Evolutionary conservation across 108 stramenopile genomes (phyloP), one percentile per base, ranked within the genome.

Genomic region (Cyclotella baltica): DNA sequence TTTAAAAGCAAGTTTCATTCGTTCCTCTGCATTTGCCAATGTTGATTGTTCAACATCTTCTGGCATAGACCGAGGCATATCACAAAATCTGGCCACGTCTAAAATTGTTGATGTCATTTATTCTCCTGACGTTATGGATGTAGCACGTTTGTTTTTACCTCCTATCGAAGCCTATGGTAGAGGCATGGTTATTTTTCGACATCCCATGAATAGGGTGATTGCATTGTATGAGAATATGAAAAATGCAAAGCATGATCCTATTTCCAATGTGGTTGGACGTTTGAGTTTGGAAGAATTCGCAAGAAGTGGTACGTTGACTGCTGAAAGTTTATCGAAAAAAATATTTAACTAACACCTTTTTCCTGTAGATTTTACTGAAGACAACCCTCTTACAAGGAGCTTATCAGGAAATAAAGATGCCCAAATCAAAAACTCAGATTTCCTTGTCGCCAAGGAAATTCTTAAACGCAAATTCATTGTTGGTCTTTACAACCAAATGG

Each of bases 391-490:
- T 2, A 83, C 81, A 3, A 50, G 81, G 31, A 63, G 52, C n/a
- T 53, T 86, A 13, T 67, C 75, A 2, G 62, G 70, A 23, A 70
- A 76, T 36, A 37, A 46, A 18, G 22, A 58, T 35, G 23, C 53
- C 28, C 22, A 53, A 9, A 53, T 85, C 0, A 37, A 33, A 58
- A 37, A 50, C 15, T 31, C 62, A 13, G 75, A 85, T 64, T 5
- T 77, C 33, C 52, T 70, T 4, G 29, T 72, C 30, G 84, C 84
- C n/a, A 85, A 85, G 36, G 75, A 81, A 67, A 62, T 85, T 23
- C 75, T 85, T 25, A 70, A 76, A 36, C 75, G 80, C 3, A 85
- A 85, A 75, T 81, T 85, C 36, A 66, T 85, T 19, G 75, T 85
- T 0, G 80, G 80, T 16, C 13, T 85, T 8, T 81, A 72, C 35